A percentile compares a stretch with the other conserved stretches of the same genome.
These are phyloP conservation scores for Fonsecaea monophora DNA, from an alignment of 2,329 filamentous ascomycete genomes.

Conservation along the genomic window DNA sequence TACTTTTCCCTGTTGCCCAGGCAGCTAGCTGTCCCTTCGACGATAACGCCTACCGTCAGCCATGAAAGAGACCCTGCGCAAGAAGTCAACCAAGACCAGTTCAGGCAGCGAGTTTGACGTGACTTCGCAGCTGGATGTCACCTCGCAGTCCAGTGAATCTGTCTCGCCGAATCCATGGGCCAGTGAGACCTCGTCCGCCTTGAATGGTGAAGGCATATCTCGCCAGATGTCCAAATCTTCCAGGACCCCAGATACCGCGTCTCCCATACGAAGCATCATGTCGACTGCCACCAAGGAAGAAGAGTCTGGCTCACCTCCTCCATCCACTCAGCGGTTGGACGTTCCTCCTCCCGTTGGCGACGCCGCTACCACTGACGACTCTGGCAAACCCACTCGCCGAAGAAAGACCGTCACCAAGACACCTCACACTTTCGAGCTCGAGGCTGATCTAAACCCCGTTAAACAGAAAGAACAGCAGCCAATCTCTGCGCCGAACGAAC, in stretches of 20 bases:
- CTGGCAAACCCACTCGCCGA: conserved; percentile 30
- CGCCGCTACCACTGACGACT: conserved; percentile 23
- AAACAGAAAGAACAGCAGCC: conserved; percentile 30
- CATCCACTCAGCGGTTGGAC: conserved; percentile 19
- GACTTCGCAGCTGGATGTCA: conserved; percentile 24
- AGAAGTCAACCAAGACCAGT: conserved; percentile 26
- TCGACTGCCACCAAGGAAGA: conserved; percentile 17
- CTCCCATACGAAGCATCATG: conserved; percentile 23
- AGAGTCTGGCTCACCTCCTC: conserved; percentile 24
- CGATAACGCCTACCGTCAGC: conserved; percentile 7
- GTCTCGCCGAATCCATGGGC: conserved; percentile 35
- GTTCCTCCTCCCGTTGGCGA: conserved; percentile 23
- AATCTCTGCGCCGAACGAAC: conserved; percentile 7
- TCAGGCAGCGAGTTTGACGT: conserved; percentile 27
- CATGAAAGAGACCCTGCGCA: conserved; percentile 36
- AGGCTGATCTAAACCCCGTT: conserved; percentile 27
- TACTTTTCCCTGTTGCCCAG: neutral
- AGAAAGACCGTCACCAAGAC: conserved; percentile 36
- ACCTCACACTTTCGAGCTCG: conserved; percentile 36
- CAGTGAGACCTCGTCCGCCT: conserved; percentile 29
- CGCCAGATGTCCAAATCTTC: conserved; percentile 32
- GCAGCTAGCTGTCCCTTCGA: neutral
- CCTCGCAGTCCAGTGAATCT: conserved; percentile 32
- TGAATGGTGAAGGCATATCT: conserved; percentile 30
- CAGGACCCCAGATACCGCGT: conserved; percentile 24